A percentile compares a stretch with the other conserved stretches of the same genome.
phyloP scores from a whole-genome alignment of 768 basidiomycete species.

The Agrocybe chaxingu region DNA sequence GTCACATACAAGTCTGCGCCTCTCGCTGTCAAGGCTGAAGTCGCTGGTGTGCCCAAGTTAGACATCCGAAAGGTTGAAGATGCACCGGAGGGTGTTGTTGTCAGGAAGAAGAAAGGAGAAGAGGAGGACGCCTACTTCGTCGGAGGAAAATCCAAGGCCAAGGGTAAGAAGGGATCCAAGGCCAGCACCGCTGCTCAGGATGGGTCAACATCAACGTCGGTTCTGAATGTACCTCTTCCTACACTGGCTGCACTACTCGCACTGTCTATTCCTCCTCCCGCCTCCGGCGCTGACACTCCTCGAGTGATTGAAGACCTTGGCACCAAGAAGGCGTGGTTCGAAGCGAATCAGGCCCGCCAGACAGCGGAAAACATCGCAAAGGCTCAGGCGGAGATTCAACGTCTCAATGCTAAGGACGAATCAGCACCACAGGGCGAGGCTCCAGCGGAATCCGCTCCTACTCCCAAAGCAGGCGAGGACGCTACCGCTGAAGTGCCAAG shows the following conservation, averaged over 20 bases:
- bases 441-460: slow-evolving; percentile 43
- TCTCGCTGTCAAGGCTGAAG: slow-evolving; percentile 36
- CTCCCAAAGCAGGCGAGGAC: slow-evolving; percentile 31
- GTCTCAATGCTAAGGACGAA: slow-evolving; percentile 33
- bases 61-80: slow-evolving; percentile 84
- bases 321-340: slow-evolving; percentile 93
- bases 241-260: slow-evolving; percentile 84
- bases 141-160: slow-evolving; percentile 63
- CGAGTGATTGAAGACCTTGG: slow-evolving; percentile 87
- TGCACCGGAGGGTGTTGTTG: slow-evolving; percentile 63
- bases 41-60: slow-evolving; percentile 72
- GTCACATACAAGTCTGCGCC: slow-evolving; percentile 35
- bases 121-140: slow-evolving; percentile 82
- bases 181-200: slow-evolving; percentile 32
- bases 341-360: slow-evolving; percentile 82
- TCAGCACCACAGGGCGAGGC: too few relatives aligned
- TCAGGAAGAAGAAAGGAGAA: slow-evolving; percentile 90
- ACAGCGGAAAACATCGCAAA: slow-evolving; percentile 79
- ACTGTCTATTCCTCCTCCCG: slow-evolving; percentile 89
- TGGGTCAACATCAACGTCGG: slow-evolving; percentile 17
- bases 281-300: slow-evolving; percentile 69
- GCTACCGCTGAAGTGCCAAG: slow-evolving; percentile 29
- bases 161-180: slow-evolving; percentile 59
- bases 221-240: slow-evolving; percentile 76
- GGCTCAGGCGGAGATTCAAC: slow-evolving; percentile 72